A percentile compares a stretch with the other conserved stretches of the same genome.
These are phyloP conservation scores for Henckelia pumila DNA, from an alignment of 257 asterid genomes.

Conservation along the genomic window DNA sequence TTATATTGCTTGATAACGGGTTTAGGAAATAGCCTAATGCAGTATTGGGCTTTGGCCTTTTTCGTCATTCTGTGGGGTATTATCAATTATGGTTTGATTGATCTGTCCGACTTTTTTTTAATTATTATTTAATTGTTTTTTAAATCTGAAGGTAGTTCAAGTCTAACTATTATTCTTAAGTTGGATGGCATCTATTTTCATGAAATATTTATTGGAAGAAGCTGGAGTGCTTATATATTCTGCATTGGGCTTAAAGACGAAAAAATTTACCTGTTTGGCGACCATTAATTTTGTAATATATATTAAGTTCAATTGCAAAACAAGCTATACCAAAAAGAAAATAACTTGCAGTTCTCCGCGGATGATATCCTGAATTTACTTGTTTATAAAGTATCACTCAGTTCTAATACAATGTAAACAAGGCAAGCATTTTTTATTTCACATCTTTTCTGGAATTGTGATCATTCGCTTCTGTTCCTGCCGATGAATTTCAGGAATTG, in stretches of 20 bases:
- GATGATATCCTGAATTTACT: neutral
- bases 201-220: neutral
- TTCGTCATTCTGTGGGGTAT: neutral
- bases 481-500: neutral
- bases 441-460: neutral
- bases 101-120: neutral
- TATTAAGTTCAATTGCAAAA: constrained; percentile 5
- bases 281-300: constrained; percentile 1
- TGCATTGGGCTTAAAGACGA: neutral
- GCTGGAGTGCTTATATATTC: neutral
- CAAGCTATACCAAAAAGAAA: neutral
- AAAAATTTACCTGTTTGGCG: constrained; percentile 3
- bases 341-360: neutral
- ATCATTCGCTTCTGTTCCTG: neutral
- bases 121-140: too few relatives aligned
- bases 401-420: neutral
- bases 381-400: neutral
- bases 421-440: neutral
- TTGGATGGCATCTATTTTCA: neutral
- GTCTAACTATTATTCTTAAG: neutral
- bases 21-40: neutral
- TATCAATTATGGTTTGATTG: neutral
- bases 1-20: neutral
- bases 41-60: neutral
- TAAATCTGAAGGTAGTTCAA: neutral